Evolutionary conservation across 805 yeast species (phyloP).

Genomic region (Kodamaea lidongshanica): DNA sequence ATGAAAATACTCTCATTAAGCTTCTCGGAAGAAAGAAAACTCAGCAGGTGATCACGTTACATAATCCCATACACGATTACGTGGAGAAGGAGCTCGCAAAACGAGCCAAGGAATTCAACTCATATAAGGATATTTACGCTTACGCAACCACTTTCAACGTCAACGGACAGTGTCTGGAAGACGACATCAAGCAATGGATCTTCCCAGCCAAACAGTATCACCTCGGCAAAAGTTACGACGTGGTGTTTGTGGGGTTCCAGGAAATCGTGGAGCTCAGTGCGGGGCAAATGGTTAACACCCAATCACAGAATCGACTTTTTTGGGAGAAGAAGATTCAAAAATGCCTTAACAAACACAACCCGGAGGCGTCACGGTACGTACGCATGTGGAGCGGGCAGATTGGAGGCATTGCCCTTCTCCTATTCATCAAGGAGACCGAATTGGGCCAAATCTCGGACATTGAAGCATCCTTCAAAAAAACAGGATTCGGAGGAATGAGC

Average conservation of each 20-base stretch:
- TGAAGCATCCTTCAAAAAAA: slow-evolving; percentile 72
- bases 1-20: slow-evolving; percentile 41
- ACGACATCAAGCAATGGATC: slow-evolving; percentile 38
- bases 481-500: slow-evolving; percentile 91
- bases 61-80: slow-evolving; percentile 52
- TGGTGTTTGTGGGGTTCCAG: slow-evolving; percentile 79
- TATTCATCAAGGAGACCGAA: slow-evolving; percentile 56
- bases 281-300: slow-evolving; percentile 76
- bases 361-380: slow-evolving; percentile 40
- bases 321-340: slow-evolving; percentile 63
- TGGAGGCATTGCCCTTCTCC: slow-evolving; percentile 73
- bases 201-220: slow-evolving; percentile 33
- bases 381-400: slow-evolving; percentile 71
- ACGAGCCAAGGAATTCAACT: slow-evolving; percentile 35
- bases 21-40: slow-evolving; percentile 44
- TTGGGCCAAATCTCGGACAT: slow-evolving; percentile 50
- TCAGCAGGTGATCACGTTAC: slow-evolving; percentile 38
- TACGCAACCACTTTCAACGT: slow-evolving; percentile 52
- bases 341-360: slow-evolving; percentile 35
- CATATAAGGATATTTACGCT: slow-evolving; percentile 34
- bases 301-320: slow-evolving; percentile 49
- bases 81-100: slow-evolving; percentile 38
- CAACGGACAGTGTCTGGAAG: slow-evolving; percentile 43
- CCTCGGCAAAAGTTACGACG: slow-evolving; percentile 46
- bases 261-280: slow-evolving; percentile 81